Percentiles rank a stretch among this genome's conserved stretches.
These are phyloP conservation scores for Coelastrella sp. DNA, from an alignment of 139 green algal species.

Conservation along the genomic window DNA sequence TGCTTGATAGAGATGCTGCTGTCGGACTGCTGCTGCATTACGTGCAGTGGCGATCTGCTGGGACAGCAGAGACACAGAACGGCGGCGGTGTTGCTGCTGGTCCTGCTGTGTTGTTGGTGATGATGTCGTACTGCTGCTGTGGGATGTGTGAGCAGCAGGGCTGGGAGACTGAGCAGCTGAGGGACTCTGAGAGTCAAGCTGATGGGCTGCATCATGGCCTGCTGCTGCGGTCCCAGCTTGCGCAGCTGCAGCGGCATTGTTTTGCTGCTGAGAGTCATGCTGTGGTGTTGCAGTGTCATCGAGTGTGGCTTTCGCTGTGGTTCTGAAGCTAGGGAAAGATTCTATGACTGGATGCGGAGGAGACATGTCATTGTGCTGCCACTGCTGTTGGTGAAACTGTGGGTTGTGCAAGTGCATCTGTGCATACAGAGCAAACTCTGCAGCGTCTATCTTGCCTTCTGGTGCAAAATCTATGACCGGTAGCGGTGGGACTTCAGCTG, in stretches of 20 bases:
- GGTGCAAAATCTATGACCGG: not conserved
- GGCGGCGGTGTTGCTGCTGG: not conserved
- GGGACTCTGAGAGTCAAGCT: not conserved
- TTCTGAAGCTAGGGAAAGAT: conserved; percentile 35
- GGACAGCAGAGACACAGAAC: not conserved
- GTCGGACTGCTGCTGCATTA: not conserved
- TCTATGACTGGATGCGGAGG: conserved; percentile 13
- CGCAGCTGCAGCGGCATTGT: conserved; percentile 10
- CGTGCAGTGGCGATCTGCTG: conserved; percentile 4
- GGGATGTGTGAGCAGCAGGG: not conserved
- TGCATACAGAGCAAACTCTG: conserved; percentile 16
- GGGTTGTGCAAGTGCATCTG: conserved; percentile 35
- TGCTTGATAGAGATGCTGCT: too few relatives aligned
- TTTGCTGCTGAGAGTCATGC: not conserved
- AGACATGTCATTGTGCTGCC: not conserved
- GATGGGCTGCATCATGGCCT: not conserved
- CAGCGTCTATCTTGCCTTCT: not conserved
- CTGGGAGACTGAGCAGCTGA: not conserved
- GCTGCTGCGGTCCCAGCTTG: not conserved
- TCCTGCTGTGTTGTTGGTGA: not conserved
- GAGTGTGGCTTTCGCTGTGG: too few relatives aligned
- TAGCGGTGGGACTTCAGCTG: not conserved
- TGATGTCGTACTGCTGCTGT: too few relatives aligned
- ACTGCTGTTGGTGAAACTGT: not conserved
- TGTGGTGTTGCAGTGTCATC: too few relatives aligned